Percentiles rank a stretch among this genome's conserved stretches.
Evolutionary conservation across 495 filamentous ascomycete species (phyloP).

Genomic region (Aspergillus leporis): DNA sequence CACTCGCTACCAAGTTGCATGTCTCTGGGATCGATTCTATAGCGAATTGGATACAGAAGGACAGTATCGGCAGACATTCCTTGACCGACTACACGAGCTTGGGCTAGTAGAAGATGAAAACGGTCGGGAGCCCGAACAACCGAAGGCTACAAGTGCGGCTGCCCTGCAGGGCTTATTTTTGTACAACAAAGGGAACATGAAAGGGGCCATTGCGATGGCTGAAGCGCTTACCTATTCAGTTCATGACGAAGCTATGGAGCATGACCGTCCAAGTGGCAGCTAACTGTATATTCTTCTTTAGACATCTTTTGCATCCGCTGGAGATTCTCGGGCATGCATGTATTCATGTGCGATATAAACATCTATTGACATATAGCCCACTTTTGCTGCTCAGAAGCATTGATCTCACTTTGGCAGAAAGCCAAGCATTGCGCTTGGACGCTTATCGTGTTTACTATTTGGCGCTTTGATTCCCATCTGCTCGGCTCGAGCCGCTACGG

Average conservation of each 20-base stretch:
- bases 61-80: constrained; percentile 45
- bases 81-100: constrained; percentile 50
- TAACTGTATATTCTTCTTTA: constrained; percentile 29
- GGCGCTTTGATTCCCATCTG: too few species aligned
- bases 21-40: constrained; percentile 96
- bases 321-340: constrained; percentile 14
- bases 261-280: constrained; percentile 15
- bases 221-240: constrained; percentile 54
- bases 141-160: constrained; percentile 71
- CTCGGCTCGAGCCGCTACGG: too few species aligned
- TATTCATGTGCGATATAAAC: constrained; percentile 15
- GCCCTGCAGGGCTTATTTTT: constrained; percentile 91
- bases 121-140: constrained; percentile 37
- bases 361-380: background rate
- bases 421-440: background rate
- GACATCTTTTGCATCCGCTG: constrained; percentile 8
- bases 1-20: constrained; percentile 75
- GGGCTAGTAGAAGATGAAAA: constrained; percentile 53
- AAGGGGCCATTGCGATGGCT: constrained; percentile 81
- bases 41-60: constrained; percentile 71
- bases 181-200: constrained; percentile 88
- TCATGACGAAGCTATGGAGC: constrained; percentile 33
- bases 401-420: background rate
- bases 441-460: too few species aligned
- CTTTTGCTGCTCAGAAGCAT: background rate